Conservation (phyloP, 2,329 filamentous ascomycete species). For the Aureobasidium namibiae region DNA sequence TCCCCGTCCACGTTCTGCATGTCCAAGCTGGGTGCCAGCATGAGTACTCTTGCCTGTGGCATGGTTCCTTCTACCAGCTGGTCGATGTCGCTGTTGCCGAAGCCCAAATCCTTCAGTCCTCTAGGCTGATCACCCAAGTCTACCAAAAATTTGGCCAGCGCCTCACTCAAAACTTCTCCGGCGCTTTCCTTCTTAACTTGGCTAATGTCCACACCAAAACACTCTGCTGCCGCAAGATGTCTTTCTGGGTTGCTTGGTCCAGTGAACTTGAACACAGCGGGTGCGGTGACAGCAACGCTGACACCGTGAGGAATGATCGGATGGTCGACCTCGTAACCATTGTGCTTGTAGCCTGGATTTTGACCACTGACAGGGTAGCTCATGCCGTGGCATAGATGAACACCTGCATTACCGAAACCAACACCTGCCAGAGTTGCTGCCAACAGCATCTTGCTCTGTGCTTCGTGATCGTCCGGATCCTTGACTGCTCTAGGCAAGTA, state of each 20-base stretch:
- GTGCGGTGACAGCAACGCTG: conserved; percentile 85
- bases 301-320: conserved; percentile 94
- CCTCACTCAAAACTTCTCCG: conserved; percentile 79
- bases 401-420: conserved; percentile 94
- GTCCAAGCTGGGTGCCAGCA: conserved; percentile 74
- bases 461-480: conserved; percentile 85
- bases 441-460: conserved; percentile 90
- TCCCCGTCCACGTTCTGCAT: conserved; percentile 38
- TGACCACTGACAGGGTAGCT: conserved; percentile 95
- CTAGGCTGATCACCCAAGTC: conserved; percentile 83
- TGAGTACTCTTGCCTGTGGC: conserved; percentile 81
- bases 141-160: conserved; percentile 70
- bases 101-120: conserved; percentile 77
- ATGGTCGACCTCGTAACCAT: conserved; percentile 68
- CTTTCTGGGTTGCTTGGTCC: conserved; percentile 85
- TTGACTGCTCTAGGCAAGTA: conserved; percentile 82
- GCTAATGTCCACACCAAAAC: conserved; percentile 80
- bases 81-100: conserved; percentile 66
- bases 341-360: conserved; percentile 82
- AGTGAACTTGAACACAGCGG: conserved; percentile 90
- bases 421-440: conserved; percentile 91
- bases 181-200: conserved; percentile 85
- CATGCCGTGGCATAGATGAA: conserved; percentile 88
- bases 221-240: conserved; percentile 80
- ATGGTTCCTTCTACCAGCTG: conserved; percentile 87